phyloP scores from a whole-genome alignment of 371 early-diverging fungal species.

The Mucor velutinosus region DNA sequence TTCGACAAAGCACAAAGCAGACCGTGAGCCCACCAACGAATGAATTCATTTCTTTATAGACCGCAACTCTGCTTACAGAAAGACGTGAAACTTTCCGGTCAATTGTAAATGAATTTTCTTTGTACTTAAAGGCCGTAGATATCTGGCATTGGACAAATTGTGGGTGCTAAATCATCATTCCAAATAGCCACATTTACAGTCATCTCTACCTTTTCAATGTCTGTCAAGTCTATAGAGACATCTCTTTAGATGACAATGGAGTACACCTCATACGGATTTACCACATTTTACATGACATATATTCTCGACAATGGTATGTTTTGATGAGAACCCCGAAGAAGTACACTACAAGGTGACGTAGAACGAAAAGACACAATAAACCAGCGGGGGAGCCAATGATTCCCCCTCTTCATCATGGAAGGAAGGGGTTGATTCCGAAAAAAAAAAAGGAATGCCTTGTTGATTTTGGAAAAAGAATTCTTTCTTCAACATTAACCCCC shows the following conservation, averaged over 20 bases:
- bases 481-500: neutral
- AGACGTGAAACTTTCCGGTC: conserved; percentile 18
- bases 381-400: conserved; percentile 1
- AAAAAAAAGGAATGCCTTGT: conserved; percentile 10
- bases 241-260: too few relatives aligned
- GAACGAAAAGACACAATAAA: neutral
- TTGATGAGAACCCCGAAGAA: neutral
- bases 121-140: neutral
- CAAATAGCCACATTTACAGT: neutral
- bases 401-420: neutral
- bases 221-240: too few relatives aligned
- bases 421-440: conserved; percentile 4
- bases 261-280: neutral
- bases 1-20: conserved; percentile 42
- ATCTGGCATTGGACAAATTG: neutral
- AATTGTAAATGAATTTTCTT: neutral
- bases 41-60: conserved; percentile 52
- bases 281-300: neutral
- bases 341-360: neutral
- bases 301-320: neutral
- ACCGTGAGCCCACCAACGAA: conserved; percentile 44
- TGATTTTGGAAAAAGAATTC: conserved; percentile 5
- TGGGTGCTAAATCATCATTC: neutral
- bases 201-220: neutral
- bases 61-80: conserved; percentile 40